Base-by-base conservation (phyloP, 2,329 filamentous ascomycete genomes). In the Colletotrichum navitas region DNA sequence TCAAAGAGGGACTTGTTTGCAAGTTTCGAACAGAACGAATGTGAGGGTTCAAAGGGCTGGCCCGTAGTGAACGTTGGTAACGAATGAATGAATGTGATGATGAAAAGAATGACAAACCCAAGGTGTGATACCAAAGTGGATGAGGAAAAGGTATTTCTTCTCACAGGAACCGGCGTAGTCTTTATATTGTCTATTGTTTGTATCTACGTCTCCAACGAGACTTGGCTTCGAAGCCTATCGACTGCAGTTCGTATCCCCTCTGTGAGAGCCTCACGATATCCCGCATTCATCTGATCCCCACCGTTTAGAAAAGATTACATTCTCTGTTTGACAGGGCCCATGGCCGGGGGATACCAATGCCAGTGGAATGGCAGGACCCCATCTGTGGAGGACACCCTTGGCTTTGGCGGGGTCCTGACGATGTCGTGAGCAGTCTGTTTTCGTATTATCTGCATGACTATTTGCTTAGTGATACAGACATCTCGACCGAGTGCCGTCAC, bases 21-120 rank as follows among this genome's bases (percentile, higher is more conserved):
- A 16, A 54, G 10, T n/a, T 12, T 36, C 14, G 21, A 32, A 55
- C 4, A 5, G 10, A 55, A 55, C 26, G 52, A n/a, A 14, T 55
- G 21, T 16, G 32, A 52, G 21, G 7, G 12, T 36, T 36, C 18
- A 55, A 24, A 55, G 52, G 52, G 52, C 52, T 55, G 18, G 52
- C 52, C 52, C 32, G 10, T 4, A 55, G 34, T 14, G 52, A 55
- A 55, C 2, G 29, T 55, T 24, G 52, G 18, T n/a, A 55, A 36
- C 16, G 32, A 55, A 36, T 55, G 52, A 36, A 36, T 16, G 32
- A 47, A 47, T 47, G 45, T 47, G 45, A 24, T 10, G 5, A 55
- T n/a, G 21, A 55, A 55, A 36, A 55, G 52, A 55, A 55, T 36
- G 52, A 36, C 7, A 21, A 55, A 55, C 29, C 18, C 36, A n/a